These are phyloP conservation scores for Carex arenaria DNA, from an alignment of 202 grass and related monocot species.

Conservation along the genomic window DNA sequence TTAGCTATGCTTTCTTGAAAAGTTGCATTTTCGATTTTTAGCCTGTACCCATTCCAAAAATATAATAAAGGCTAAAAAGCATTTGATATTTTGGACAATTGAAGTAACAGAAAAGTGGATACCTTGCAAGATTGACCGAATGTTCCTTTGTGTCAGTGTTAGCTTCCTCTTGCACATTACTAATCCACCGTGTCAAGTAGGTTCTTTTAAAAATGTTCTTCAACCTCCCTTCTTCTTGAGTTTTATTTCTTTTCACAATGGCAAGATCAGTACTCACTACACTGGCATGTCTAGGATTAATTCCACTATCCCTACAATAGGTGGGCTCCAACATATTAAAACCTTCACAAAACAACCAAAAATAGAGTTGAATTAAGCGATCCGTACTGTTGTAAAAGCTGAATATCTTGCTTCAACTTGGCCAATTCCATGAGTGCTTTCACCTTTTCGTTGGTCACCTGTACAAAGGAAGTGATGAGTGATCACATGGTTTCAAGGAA, in stretches of 20 bases:
- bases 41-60: conserved; percentile 40
- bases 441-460: conserved; percentile 95
- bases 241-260: conserved; percentile 24
- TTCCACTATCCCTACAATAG: conserved; percentile 11
- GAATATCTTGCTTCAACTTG: conserved; percentile 75
- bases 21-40: conserved; percentile 78
- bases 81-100: conserved; percentile 18
- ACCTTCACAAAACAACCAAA: neutral
- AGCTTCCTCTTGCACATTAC: conserved; percentile 32
- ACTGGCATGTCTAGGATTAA: neutral
- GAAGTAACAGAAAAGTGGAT: conserved; percentile 1
- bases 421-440: conserved; percentile 82
- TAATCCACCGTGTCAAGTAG: conserved; percentile 71
- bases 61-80: conserved; percentile 23
- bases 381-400: conserved; percentile 63
- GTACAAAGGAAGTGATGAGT: conserved; percentile 23
- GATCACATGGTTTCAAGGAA: conserved; percentile 10
- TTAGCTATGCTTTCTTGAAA: conserved; percentile 71
- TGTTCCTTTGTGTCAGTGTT: conserved; percentile 30
- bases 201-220: conserved; percentile 74
- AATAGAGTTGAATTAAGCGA: conserved; percentile 5
- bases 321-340: neutral
- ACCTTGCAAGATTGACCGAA: conserved; percentile 77
- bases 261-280: neutral
- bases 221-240: conserved; percentile 74